A percentile compares a stretch with the other conserved stretches of the same genome.
Evolutionary conservation across 805 yeast species (phyloP).

Genomic region (Blastobotrys attinorum): DNA sequence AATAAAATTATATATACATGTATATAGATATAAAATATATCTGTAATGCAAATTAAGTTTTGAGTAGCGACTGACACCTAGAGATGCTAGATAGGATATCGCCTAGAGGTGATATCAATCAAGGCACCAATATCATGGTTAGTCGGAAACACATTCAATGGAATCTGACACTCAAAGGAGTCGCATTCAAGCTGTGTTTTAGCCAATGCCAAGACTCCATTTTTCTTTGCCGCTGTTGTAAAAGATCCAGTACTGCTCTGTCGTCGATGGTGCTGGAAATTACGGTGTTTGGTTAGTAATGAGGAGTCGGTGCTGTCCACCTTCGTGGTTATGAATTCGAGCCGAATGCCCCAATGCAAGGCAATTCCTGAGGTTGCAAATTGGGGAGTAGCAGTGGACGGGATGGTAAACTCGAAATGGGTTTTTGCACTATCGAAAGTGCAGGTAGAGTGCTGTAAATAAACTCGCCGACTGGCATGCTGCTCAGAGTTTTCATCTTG

Average conservation of each 20-base stretch:
- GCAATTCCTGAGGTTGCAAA: conserved; percentile 26
- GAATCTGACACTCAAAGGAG: conserved; percentile 36
- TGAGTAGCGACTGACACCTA: too few species aligned
- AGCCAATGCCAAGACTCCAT: conserved; percentile 11
- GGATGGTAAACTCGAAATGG: conserved; percentile 25
- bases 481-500: not conserved
- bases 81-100: too few species aligned
- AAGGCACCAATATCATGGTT: conserved; percentile 43
- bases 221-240: conserved; percentile 23
- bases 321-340: conserved; percentile 25
- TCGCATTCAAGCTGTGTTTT: conserved; percentile 17
- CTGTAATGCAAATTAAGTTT: too few species aligned
- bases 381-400: conserved; percentile 30
- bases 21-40: not conserved
- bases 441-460: conserved; percentile 19
- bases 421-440: conserved; percentile 18
- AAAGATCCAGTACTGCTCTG: conserved; percentile 32
- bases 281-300: conserved; percentile 1
- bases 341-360: conserved; percentile 25
- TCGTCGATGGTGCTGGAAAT: too few species aligned
- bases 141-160: conserved; percentile 39
- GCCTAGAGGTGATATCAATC: conserved; percentile 20
- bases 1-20: not conserved
- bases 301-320: too few species aligned
- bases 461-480: conserved; percentile 20